A percentile compares a stretch with the other conserved stretches of the same genome.
Conservation (phyloP, 192 early-diverging fungal species). For the Funneliformis geosporum region DNA sequence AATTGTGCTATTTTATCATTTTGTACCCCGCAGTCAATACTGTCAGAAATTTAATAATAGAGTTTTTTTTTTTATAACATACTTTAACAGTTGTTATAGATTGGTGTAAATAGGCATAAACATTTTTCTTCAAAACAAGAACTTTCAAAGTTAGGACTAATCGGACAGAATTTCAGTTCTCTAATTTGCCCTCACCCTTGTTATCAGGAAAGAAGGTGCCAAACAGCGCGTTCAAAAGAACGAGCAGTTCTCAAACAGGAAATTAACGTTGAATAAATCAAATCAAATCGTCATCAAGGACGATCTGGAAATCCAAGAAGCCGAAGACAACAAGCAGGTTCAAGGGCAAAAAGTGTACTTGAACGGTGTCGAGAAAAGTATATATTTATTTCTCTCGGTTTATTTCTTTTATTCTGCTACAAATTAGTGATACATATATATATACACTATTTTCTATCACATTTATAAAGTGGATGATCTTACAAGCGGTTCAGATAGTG, state of each 20-base stretch:
- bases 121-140: too few species aligned
- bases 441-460: background rate
- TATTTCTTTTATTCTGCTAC: background rate
- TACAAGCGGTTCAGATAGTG: constrained; percentile 60
- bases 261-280: constrained; percentile 21
- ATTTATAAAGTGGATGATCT: constrained; percentile 52
- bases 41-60: too few species aligned
- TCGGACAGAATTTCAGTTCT: background rate
- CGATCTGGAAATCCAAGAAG: constrained; percentile 21
- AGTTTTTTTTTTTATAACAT: too few species aligned
- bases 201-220: background rate
- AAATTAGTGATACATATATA: background rate
- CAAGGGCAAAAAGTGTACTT: constrained; percentile 19
- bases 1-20: too few species aligned
- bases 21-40: too few species aligned
- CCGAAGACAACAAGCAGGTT: background rate
- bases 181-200: background rate
- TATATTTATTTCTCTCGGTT: background rate
- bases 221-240: background rate
- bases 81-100: too few species aligned
- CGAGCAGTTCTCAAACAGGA: background rate
- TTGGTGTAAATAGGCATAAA: too few species aligned
- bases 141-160: background rate
- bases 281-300: constrained; percentile 32
- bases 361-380: constrained; percentile 31